A percentile compares a stretch with the other conserved stretches of the same genome.
Conservation (phyloP, 2,329 filamentous ascomycete genomes). For the Trichocomaceae sp. region DNA sequence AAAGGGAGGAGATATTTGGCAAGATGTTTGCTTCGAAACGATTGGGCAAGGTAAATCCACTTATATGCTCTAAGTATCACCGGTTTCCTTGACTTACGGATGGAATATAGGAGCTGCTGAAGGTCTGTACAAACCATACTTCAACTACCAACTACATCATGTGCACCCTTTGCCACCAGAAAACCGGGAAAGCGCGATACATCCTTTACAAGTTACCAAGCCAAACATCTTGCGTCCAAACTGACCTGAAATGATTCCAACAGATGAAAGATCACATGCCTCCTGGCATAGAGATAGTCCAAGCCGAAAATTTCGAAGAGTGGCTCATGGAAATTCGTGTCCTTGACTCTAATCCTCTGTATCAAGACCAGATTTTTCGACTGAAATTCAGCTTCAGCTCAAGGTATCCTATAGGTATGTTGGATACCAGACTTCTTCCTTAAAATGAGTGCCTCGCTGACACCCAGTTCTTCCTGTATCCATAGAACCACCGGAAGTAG, state of each 20-base stretch:
- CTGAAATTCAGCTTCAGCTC: constrained; percentile 80
- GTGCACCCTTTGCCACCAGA: background rate
- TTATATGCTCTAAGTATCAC: background rate
- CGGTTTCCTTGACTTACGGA: constrained; percentile 18
- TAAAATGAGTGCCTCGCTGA: background rate
- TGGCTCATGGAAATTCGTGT: constrained; percentile 92
- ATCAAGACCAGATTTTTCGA: constrained; percentile 70
- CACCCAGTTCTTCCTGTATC: background rate
- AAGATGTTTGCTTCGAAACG: constrained; percentile 47
- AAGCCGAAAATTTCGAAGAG: constrained; percentile 74
- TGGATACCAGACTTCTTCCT: background rate
- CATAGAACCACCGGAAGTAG: constrained; percentile 87
- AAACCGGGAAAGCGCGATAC: background rate
- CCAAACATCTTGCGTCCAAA: background rate
- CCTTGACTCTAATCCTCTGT: constrained; percentile 83
- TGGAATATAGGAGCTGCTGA: constrained; percentile 45
- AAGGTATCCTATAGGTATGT: constrained; percentile 80
- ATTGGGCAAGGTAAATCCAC: constrained; percentile 37
- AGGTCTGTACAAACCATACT: constrained; percentile 34
- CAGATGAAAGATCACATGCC: constrained; percentile 54
- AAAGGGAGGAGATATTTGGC: background rate
- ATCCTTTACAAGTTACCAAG: background rate
- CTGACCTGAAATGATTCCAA: background rate
- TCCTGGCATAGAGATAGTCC: constrained; percentile 68
- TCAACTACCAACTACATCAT: background rate